A percentile compares a stretch with the other conserved stretches of the same genome.
Evolutionary conservation across 495 filamentous ascomycete genomes (phyloP).

Genomic region (Xanthoparmelia taractica): DNA sequence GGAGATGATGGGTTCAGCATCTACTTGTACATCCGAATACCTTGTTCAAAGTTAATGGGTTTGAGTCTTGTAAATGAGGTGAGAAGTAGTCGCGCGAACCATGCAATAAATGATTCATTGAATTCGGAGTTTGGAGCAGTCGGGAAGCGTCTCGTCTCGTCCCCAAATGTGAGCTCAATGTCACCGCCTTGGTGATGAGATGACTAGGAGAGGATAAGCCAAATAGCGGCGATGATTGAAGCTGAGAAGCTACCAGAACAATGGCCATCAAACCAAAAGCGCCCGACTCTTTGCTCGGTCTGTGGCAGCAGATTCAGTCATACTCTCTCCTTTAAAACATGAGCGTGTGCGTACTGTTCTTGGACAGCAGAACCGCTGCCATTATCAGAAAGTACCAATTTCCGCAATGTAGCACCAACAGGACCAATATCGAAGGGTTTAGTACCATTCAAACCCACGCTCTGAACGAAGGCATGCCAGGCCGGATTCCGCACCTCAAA

Average conservation of each 20-base stretch:
- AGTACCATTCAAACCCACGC: neutral
- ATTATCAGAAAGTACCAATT: neutral
- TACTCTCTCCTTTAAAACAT: neutral
- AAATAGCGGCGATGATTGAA: neutral
- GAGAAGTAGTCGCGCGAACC: neutral
- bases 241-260: neutral
- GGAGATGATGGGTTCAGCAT: neutral
- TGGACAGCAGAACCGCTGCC: neutral
- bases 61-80: neutral
- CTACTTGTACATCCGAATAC: slow-evolving; percentile 2
- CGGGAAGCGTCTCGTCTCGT: neutral
- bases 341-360: neutral
- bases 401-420: neutral
- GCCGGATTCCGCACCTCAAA: neutral
- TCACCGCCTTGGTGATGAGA: slow-evolving; percentile 6
- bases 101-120: slow-evolving; percentile 5
- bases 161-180: neutral
- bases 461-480: neutral
- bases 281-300: neutral
- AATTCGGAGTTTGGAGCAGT: neutral
- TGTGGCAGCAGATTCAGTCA: neutral
- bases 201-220: slow-evolving; percentile 4
- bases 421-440: neutral
- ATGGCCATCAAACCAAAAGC: neutral
- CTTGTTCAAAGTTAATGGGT: neutral